Conservation (phyloP, 176 grass and related monocot species). For the Triticum urartu region DNA sequence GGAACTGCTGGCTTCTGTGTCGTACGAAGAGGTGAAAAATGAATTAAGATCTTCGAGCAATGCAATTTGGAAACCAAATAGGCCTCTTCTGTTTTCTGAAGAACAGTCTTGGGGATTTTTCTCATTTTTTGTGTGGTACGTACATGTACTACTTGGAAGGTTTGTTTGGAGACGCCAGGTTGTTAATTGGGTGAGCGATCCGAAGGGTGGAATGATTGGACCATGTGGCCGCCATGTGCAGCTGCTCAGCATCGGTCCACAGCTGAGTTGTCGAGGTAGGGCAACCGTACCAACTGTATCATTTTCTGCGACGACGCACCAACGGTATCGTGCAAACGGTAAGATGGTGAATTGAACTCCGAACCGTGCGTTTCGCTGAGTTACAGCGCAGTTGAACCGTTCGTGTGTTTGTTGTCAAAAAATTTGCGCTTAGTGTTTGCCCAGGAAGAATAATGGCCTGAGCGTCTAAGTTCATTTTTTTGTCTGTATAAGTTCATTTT, state of each 20-base stretch:
- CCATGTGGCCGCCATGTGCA: slow-evolving; percentile 43
- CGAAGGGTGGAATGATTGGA: slow-evolving; percentile 44
- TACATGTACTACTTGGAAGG: neutral
- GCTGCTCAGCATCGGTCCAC: slow-evolving; percentile 33
- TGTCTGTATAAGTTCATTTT: too few species aligned
- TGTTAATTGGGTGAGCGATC: slow-evolving; percentile 17
- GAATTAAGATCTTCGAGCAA: neutral
- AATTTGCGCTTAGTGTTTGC: too few species aligned
- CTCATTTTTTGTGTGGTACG: neutral
- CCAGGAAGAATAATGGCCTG: too few species aligned
- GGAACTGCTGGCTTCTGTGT: neutral
- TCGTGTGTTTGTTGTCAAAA: too few species aligned
- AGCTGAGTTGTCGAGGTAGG: slow-evolving; percentile 26
- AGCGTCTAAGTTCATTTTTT: too few species aligned
- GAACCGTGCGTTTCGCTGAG: too few species aligned
- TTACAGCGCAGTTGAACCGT: too few species aligned
- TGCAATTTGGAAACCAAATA: neutral
- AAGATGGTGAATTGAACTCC: too few species aligned
- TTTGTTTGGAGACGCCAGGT: neutral
- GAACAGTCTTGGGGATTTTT: neutral
- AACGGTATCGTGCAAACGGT: neutral
- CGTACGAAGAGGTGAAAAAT: neutral
- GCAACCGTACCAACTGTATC: slow-evolving; percentile 7
- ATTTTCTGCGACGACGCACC: neutral
- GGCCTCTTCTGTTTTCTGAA: neutral